Percentiles rank a stretch among this genome's conserved stretches.
Evolutionary conservation across 2,329 filamentous ascomycete genomes (phyloP).

Genomic region (Apiospora rasikravindrae): DNA sequence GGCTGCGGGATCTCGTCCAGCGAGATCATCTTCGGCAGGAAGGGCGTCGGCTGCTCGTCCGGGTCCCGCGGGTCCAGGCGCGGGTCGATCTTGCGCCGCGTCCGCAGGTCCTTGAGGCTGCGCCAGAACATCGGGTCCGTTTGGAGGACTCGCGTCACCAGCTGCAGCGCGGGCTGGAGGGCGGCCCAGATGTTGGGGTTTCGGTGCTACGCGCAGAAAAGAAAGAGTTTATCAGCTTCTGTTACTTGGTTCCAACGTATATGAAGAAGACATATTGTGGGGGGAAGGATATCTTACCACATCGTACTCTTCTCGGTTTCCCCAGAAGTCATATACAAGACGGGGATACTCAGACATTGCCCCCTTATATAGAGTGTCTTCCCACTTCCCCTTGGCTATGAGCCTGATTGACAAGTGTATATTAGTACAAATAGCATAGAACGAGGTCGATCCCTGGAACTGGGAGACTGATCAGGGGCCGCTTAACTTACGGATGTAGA

Average conservation of each 20-base stretch:
- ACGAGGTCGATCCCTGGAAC: not conserved
- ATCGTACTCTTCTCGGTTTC: conserved; percentile 31
- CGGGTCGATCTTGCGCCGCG: conserved; percentile 23
- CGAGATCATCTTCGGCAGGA: conserved; percentile 18
- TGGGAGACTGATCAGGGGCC: too few relatives aligned
- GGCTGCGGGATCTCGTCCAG: conserved; percentile 3
- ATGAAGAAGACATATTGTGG: not conserved
- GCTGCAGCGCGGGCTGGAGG: conserved; percentile 34
- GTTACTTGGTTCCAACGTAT: not conserved
- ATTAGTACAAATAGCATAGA: not conserved
- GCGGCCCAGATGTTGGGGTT: conserved; percentile 35
- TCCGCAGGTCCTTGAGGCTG: conserved; percentile 31
- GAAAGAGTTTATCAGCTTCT: not conserved
- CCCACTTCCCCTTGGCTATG: conserved; percentile 27
- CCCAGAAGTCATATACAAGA: conserved; percentile 32
- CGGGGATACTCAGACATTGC: conserved; percentile 20
- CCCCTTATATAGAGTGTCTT: conserved; percentile 24
- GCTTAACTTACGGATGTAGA: conserved; percentile 32
- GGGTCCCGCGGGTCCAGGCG: not conserved
- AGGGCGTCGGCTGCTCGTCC: not conserved
- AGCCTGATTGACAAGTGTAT: conserved; percentile 24
- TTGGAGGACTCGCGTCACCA: conserved; percentile 29
- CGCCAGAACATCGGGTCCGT: conserved; percentile 24
- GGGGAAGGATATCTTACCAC: conserved; percentile 23
- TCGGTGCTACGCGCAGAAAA: not conserved